Conservation (phyloP, 2,329 filamentous ascomycete species). For the Clonostachys solani region DNA sequence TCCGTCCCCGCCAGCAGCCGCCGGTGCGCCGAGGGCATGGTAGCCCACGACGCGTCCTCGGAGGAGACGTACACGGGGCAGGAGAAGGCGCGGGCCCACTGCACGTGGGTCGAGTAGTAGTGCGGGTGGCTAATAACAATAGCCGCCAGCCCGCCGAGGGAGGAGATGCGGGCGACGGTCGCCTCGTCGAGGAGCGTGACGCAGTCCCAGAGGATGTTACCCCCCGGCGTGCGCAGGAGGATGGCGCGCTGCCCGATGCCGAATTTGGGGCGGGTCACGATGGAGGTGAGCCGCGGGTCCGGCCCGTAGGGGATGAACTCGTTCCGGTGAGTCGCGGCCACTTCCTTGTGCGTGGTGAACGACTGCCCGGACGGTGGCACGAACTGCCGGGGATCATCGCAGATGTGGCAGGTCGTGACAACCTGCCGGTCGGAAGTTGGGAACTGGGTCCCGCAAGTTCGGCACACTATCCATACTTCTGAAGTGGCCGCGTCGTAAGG, state of each 20-base stretch:
- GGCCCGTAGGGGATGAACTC: conserved; percentile 40
- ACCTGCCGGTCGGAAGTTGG: conserved; percentile 32
- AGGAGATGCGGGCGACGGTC: conserved; percentile 54
- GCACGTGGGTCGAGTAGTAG: conserved; percentile 72
- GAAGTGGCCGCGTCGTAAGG: conserved; percentile 11
- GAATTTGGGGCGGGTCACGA: conserved; percentile 51
- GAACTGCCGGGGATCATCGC: conserved; percentile 70
- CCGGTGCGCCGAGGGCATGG: conserved; percentile 33
- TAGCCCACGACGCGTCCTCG: conserved; percentile 65
- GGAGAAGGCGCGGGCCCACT: conserved; percentile 66
- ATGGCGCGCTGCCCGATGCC: conserved; percentile 74
- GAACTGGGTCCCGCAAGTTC: conserved; percentile 67
- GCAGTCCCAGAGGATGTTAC: conserved; percentile 79
- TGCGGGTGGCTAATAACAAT: conserved; percentile 80
- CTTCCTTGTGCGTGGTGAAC: conserved; percentile 55
- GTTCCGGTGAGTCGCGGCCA: conserved; percentile 45
- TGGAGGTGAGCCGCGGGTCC: conserved; percentile 39
- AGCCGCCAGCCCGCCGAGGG: conserved; percentile 61
- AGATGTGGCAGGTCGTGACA: conserved; percentile 61
- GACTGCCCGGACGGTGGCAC: conserved; percentile 53
- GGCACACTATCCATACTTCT: conserved; percentile 49
- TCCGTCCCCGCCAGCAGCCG: conserved; percentile 40
- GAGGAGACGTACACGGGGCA: conserved; percentile 66
- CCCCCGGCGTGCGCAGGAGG: conserved; percentile 58
- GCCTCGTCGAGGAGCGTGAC: conserved; percentile 64